Conservation (phyloP, 179 eudicot species). For the Beta corolliflora region DNA sequence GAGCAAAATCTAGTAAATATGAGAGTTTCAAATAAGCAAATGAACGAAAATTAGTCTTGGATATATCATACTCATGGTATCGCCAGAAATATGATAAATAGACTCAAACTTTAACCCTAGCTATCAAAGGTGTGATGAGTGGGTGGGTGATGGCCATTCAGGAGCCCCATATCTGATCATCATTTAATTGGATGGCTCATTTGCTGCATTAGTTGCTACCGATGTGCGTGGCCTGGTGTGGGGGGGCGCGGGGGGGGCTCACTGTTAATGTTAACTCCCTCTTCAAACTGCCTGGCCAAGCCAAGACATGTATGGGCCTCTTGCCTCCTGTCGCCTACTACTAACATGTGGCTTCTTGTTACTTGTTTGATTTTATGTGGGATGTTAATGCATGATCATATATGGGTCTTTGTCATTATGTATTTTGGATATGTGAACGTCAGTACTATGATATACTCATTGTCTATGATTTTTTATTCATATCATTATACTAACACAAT, state of each 20-base stretch:
- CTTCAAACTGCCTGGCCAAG: conserved; percentile 25
- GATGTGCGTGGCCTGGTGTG: not conserved
- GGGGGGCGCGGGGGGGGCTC: not conserved
- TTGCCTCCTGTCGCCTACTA: conserved; percentile 21
- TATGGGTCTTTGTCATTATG: not conserved
- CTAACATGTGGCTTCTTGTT: conserved; percentile 21
- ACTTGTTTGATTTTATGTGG: conserved; percentile 6
- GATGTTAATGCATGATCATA: no score
- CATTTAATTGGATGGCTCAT: not conserved
- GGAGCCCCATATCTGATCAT: conserved; percentile 12
- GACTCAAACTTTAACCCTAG: not conserved
- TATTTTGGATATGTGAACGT: not conserved
- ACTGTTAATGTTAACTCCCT: conserved; percentile 3
- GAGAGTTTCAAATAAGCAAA: no score
- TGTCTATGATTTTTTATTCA: no score
- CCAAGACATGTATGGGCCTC: conserved; percentile 32
- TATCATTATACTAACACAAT: no score
- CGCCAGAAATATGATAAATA: no score
- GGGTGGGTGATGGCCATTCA: not conserved
- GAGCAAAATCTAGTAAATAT: no score
- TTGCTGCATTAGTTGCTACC: no score
- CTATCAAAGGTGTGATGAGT: not conserved
- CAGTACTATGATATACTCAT: no score
- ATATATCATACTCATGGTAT: no score
- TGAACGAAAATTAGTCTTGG: not conserved